These are phyloP conservation scores for Yamadazyma tumulicola DNA, from an alignment of 805 yeast genomes.

Conservation along the genomic window DNA sequence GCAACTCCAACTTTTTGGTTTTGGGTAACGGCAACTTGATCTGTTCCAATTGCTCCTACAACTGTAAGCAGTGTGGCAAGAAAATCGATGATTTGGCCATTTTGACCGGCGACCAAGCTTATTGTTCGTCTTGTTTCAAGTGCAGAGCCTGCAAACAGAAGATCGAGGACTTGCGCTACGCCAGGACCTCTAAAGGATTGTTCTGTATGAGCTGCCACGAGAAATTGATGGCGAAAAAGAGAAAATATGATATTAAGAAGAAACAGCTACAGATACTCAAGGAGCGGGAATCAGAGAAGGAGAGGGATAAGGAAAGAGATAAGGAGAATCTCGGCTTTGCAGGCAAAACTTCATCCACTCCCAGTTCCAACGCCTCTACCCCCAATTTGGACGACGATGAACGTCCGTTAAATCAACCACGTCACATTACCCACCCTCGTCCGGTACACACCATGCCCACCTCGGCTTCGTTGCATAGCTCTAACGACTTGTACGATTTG, in stretches of 20 bases:
- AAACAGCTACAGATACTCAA: constrained; percentile 20
- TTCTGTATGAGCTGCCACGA: constrained; percentile 94
- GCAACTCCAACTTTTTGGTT: constrained; percentile 85
- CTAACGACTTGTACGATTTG: constrained; percentile 13
- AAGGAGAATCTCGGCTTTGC: constrained; percentile 1
- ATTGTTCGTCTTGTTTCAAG: constrained; percentile 84
- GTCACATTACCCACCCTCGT: constrained; percentile 10
- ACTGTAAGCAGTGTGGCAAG: constrained; percentile 78
- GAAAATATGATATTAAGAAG: constrained; percentile 52
- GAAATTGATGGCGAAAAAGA: constrained; percentile 70
- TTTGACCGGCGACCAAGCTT: constrained; percentile 91
- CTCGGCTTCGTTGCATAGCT: constrained; percentile 1
- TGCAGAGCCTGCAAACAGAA: constrained; percentile 84
- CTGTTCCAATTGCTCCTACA: constrained; percentile 89
- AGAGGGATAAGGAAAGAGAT: too few species aligned
- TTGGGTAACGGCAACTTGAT: constrained; percentile 90
- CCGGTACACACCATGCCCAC: neutral
- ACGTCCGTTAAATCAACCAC: constrained; percentile 17
- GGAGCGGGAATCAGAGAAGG: constrained; percentile 20
- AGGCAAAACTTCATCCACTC: neutral
- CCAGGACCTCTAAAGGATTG: constrained; percentile 87
- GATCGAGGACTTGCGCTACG: constrained; percentile 86
- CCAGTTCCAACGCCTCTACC: constrained; percentile 6
- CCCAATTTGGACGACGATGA: constrained; percentile 10
- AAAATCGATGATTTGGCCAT: constrained; percentile 93